phyloP scores from a whole-genome alignment of 1,284 basidiomycete species.

The Ceraceosorus guamensis region DNA sequence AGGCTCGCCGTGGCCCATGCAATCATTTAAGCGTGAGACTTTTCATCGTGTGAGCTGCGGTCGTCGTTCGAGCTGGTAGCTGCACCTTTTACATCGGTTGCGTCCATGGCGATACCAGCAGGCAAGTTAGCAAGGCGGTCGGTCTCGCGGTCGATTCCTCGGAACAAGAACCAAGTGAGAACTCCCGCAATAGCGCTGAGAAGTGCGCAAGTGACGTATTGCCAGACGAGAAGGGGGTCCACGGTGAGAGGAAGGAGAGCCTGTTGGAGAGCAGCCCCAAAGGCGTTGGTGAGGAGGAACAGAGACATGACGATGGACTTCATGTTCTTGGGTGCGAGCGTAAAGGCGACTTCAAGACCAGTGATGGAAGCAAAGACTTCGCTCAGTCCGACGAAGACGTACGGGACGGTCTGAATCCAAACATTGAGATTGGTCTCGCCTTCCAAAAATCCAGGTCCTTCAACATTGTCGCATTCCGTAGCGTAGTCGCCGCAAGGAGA shows the following conservation, averaged over 20 bases:
- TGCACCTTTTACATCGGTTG: too few species aligned
- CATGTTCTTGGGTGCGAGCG: constrained; percentile 54
- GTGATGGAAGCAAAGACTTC: constrained; percentile 78
- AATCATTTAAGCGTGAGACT: too few species aligned
- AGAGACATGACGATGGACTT: constrained; percentile 48
- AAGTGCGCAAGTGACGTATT: constrained; percentile 54
- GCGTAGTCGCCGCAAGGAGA: constrained; percentile 55
- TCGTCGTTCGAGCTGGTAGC: too few species aligned
- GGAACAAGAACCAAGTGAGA: constrained; percentile 59
- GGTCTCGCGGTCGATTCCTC: constrained; percentile 59
- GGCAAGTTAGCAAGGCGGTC: constrained; percentile 48
- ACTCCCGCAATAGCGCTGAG: constrained; percentile 54
- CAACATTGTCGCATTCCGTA: constrained; percentile 9
- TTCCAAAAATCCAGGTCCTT: too few species aligned
- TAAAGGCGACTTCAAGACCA: constrained; percentile 73
- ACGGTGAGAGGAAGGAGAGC: constrained; percentile 56
- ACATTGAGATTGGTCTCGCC: constrained; percentile 31
- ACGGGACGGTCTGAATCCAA: constrained; percentile 52
- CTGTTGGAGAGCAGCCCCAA: constrained; percentile 54
- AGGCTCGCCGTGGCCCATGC: too few species aligned
- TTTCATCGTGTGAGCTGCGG: too few species aligned
- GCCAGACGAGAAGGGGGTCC: constrained; percentile 56
- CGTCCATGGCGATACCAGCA: too few species aligned
- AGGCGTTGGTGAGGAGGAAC: constrained; percentile 63
- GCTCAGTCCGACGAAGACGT: constrained; percentile 52